phyloP scores from a whole-genome alignment of 2,329 filamentous ascomycete genomes.

The Fusarium floridanum region DNA sequence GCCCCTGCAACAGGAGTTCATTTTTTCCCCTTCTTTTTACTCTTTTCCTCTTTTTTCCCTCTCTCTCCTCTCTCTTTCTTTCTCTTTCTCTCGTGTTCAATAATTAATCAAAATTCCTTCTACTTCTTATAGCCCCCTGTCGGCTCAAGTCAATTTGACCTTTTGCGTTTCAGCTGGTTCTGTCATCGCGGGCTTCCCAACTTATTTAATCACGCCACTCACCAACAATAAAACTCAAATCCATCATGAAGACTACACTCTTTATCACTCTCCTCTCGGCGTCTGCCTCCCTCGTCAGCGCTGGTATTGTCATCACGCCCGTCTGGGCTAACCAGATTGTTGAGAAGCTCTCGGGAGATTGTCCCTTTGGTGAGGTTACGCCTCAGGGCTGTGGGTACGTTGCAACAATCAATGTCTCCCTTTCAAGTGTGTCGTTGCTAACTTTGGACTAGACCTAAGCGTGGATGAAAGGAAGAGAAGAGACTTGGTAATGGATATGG shows the following conservation, averaged over 20 bases:
- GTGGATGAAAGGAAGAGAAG: background rate
- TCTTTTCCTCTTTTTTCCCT: background rate
- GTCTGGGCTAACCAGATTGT: slow-evolving; percentile 65
- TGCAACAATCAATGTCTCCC: slow-evolving; percentile 13
- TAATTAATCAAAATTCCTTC: slow-evolving; percentile 27
- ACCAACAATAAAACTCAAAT: background rate
- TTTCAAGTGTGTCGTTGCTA: background rate
- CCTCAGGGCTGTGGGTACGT: slow-evolving; percentile 70
- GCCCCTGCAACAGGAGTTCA: slow-evolving; percentile 40
- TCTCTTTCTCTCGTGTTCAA: slow-evolving; percentile 3
- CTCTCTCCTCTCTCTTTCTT: background rate
- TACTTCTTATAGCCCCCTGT: slow-evolving; percentile 18
- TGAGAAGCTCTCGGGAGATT: slow-evolving; percentile 62
- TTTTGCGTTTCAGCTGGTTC: slow-evolving; percentile 38
- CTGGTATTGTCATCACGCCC: slow-evolving; percentile 69
- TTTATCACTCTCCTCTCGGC: slow-evolving; percentile 56
- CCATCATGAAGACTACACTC: slow-evolving; percentile 49
- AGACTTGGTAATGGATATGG: background rate
- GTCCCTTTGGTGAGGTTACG: slow-evolving; percentile 68
- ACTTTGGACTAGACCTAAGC: background rate
- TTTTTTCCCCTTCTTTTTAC: slow-evolving; percentile 10
- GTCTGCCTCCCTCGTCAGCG: slow-evolving; percentile 61
- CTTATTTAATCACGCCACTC: slow-evolving; percentile 25
- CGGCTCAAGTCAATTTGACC: slow-evolving; percentile 1
- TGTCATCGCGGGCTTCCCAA: slow-evolving; percentile 21